These are phyloP conservation scores for Stellera chamaejasme DNA, from an alignment of 345 rosid genomes.

Conservation along the genomic window DNA sequence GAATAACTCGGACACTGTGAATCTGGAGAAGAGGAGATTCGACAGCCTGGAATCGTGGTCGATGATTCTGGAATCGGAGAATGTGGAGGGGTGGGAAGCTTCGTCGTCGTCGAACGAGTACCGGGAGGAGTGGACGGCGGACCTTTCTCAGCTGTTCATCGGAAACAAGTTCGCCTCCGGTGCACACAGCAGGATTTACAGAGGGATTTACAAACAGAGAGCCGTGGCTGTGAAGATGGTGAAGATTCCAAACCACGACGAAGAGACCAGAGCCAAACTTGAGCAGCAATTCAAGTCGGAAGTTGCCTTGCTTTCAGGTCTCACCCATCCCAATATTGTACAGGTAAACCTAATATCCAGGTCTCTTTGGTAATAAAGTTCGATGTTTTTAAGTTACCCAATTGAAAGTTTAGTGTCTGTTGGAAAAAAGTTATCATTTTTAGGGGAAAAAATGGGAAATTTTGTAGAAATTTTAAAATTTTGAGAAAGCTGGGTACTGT, in stretches of 20 bases:
- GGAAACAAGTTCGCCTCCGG: slow-evolving; percentile 99
- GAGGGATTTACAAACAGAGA: slow-evolving; percentile 96
- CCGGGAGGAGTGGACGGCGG: slow-evolving; percentile 98
- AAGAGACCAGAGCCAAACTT: slow-evolving; percentile 71
- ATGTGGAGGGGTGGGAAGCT: slow-evolving; percentile 90
- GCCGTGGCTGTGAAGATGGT: slow-evolving; percentile 99
- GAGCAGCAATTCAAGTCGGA: slow-evolving; percentile 95
- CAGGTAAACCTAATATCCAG: slow-evolving; percentile 31
- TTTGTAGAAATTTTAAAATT: no score
- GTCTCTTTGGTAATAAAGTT: no score
- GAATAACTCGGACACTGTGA: slow-evolving; percentile 52
- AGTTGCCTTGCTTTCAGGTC: slow-evolving; percentile 93
- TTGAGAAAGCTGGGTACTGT: no score
- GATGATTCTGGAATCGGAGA: slow-evolving; percentile 91
- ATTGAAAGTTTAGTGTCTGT: no score
- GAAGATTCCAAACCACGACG: slow-evolving; percentile 74
- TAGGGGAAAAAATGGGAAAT: no score
- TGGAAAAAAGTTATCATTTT: no score
- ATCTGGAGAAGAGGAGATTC: slow-evolving; percentile 84
- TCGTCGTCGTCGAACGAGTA: slow-evolving; percentile 45
- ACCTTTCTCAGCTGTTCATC: slow-evolving; percentile 88
- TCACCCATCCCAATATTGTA: slow-evolving; percentile 81
- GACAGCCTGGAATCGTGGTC: slow-evolving; percentile 99
- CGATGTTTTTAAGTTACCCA: no score
- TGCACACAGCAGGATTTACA: slow-evolving; percentile 82